A percentile compares a stretch with the other conserved stretches of the same genome.
Conservation (phyloP, 2,329 filamentous ascomycete species). For the Ascochyta viciae-villosae region DNA sequence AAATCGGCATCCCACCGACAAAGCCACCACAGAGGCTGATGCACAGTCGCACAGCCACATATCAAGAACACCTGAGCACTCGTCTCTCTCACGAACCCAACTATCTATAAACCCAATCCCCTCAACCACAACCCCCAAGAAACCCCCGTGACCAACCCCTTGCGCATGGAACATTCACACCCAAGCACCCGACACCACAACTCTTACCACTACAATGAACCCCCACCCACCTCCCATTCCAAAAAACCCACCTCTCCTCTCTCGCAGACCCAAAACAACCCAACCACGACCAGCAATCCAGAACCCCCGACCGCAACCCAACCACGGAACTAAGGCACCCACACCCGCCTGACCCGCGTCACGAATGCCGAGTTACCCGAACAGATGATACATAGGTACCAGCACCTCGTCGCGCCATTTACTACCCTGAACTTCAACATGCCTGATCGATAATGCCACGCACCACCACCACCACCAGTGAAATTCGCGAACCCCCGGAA, state of each 20-base stretch:
- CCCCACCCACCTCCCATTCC: too few species aligned
- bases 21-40: too few species aligned
- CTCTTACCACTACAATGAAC: too few species aligned
- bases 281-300: background rate
- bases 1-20: background rate
- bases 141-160: background rate
- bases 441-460: background rate
- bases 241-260: too few species aligned
- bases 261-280: too few species aligned
- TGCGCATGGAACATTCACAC: too few species aligned
- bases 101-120: background rate
- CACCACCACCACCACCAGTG: background rate
- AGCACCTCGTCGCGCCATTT: too few species aligned
- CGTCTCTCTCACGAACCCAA: background rate
- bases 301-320: background rate
- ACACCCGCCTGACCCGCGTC: conserved; percentile 3
- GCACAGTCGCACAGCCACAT: conserved; percentile 10
- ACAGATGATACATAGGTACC: background rate
- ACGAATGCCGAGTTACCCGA: conserved; percentile 13
- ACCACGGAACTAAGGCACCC: conserved; percentile 17
- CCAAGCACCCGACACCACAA: too few species aligned
- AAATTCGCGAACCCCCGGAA: background rate
- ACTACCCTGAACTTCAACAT: too few species aligned
- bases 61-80: background rate
- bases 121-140: background rate